Conservation (phyloP, 2,329 filamentous ascomycete genomes). For the Colletotrichum costaricense region DNA sequence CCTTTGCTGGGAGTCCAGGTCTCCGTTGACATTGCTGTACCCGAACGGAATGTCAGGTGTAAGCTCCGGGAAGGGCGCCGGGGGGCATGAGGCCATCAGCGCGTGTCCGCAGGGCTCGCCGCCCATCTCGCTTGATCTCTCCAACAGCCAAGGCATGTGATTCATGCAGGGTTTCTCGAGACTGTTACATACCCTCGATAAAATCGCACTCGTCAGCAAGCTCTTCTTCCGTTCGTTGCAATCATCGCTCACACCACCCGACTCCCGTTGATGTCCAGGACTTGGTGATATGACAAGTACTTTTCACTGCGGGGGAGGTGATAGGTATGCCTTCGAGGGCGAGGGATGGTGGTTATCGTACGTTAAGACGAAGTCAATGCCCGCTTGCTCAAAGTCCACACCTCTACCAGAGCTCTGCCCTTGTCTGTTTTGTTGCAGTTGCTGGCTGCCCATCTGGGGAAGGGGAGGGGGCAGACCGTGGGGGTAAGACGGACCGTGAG, state of each 20-base stretch:
- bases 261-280: conserved; percentile 25
- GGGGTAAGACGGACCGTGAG: conserved; percentile 38
- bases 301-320: conserved; percentile 68
- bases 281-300: conserved; percentile 23
- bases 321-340: conserved; percentile 73
- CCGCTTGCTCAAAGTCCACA: conserved; percentile 82
- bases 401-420: conserved; percentile 48
- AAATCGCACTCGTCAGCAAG: conserved; percentile 58
- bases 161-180: conserved; percentile 95
- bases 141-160: conserved; percentile 84
- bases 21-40: conserved; percentile 49
- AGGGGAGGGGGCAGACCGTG: conserved; percentile 37
- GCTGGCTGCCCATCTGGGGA: conserved; percentile 43
- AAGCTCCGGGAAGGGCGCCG: conserved; percentile 67
- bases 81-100: conserved; percentile 92
- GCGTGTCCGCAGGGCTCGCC: conserved; percentile 86
- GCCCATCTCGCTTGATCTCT: conserved; percentile 67
- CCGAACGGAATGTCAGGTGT: conserved; percentile 66
- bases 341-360: conserved; percentile 72
- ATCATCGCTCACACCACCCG: conserved; percentile 29
- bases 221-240: conserved; percentile 39
- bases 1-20: conserved; percentile 67
- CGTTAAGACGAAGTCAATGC: conserved; percentile 92
- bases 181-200: conserved; percentile 62
- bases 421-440: conserved; percentile 42